Percentiles rank a stretch among this genome's conserved stretches.
These are phyloP conservation scores for Cladophialophora chaetospira DNA, from an alignment of 2,329 filamentous ascomycete genomes.

Conservation along the genomic window DNA sequence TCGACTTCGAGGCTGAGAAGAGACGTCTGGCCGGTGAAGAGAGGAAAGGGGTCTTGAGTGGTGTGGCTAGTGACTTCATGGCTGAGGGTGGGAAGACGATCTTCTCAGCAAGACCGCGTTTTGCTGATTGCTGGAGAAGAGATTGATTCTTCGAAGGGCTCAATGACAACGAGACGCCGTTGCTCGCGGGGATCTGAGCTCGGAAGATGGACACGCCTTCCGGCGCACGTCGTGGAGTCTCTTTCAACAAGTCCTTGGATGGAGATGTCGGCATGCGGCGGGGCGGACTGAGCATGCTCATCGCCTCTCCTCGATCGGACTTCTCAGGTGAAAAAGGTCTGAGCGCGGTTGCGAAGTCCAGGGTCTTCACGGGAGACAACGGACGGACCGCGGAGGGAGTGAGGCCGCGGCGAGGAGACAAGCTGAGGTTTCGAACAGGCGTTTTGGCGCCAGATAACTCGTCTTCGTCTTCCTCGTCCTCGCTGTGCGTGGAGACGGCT, in stretches of 20 bases:
- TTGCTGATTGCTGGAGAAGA: slow-evolving; percentile 48
- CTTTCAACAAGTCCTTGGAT: slow-evolving; percentile 45
- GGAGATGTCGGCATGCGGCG: slow-evolving; percentile 48
- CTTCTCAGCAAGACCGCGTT: slow-evolving; percentile 42
- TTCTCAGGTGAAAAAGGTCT: slow-evolving; percentile 34
- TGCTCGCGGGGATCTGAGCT: slow-evolving; percentile 15
- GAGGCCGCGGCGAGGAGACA: slow-evolving; percentile 40
- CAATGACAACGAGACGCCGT: slow-evolving; percentile 1
- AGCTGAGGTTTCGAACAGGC: slow-evolving; percentile 37
- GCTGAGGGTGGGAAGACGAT: slow-evolving; percentile 41
- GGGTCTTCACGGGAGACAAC: slow-evolving; percentile 43
- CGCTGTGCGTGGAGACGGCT: slow-evolving; percentile 37
- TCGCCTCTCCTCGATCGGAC: slow-evolving; percentile 39
- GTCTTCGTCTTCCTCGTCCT: slow-evolving; percentile 48
- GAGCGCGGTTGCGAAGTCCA: slow-evolving; percentile 39
- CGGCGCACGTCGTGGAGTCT: slow-evolving; percentile 42
- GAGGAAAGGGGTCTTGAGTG: slow-evolving; percentile 43
- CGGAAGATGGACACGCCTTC: slow-evolving; percentile 31
- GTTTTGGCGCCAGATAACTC: slow-evolving; percentile 44
- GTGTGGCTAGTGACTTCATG: slow-evolving; percentile 39
- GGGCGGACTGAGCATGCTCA: slow-evolving; percentile 48
- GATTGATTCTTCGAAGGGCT: slow-evolving; percentile 34
- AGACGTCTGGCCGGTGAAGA: slow-evolving; percentile 49
- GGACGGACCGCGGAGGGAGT: slow-evolving; percentile 32
- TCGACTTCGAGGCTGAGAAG: slow-evolving; percentile 42